Percentiles rank a stretch among this genome's conserved stretches.
Evolutionary conservation across 495 filamentous ascomycete species (phyloP).

Genomic region (Neurospora pannonica): DNA sequence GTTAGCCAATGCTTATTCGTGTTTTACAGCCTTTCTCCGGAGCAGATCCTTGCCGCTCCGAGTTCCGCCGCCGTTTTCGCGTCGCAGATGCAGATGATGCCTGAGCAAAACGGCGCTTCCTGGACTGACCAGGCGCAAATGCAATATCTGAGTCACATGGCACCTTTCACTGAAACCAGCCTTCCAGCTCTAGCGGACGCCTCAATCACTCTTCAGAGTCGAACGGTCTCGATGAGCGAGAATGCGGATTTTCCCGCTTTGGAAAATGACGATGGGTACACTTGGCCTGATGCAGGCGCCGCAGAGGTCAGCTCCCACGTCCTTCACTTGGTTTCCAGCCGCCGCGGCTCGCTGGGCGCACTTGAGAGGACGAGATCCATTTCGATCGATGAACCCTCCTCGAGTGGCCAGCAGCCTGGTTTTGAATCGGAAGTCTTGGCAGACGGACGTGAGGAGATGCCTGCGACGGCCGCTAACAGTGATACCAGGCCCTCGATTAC

Average conservation of each 20-base stretch:
- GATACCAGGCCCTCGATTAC: not conserved
- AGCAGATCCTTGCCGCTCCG: not conserved
- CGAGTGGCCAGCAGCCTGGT: not conserved
- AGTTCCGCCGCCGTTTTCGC: not conserved
- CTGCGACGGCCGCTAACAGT: not conserved
- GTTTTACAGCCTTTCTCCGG: not conserved
- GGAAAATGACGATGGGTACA: not conserved
- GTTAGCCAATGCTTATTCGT: not conserved
- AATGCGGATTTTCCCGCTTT: not conserved
- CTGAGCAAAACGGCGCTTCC: not conserved
- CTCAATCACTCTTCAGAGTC: not conserved
- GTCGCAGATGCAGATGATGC: not conserved
- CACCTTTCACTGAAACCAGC: not conserved
- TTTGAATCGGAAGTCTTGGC: not conserved
- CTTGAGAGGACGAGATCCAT: not conserved
- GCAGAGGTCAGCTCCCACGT: not conserved
- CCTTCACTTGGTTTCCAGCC: not conserved
- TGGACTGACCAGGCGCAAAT: not conserved
- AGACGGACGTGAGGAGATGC: not conserved
- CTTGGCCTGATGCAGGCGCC: not conserved
- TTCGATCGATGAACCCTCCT: not conserved
- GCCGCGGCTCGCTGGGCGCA: not conserved
- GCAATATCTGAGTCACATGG: not conserved
- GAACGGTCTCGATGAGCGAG: not conserved
- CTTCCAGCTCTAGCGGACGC: not conserved